Conservation (phyloP, 1,284 basidiomycete species). For the Irpex sp. region DNA sequence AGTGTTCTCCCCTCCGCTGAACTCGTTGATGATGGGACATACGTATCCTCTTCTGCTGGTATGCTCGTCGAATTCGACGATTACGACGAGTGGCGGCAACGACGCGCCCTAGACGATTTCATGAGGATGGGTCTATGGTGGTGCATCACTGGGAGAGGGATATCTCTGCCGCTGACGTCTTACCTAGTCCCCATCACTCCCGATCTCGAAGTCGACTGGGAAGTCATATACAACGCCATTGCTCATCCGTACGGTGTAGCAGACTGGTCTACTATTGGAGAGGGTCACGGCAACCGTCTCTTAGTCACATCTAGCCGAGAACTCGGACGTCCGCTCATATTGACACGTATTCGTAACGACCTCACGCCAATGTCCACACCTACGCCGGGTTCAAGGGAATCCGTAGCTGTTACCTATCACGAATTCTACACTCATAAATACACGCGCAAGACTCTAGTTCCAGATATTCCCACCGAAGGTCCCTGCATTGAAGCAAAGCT, state of each 20-base stretch:
- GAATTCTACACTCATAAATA: slow-evolving; percentile 58
- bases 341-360: slow-evolving; percentile 58
- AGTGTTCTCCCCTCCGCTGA: slow-evolving; percentile 47
- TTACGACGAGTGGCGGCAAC: slow-evolving; percentile 41
- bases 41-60: slow-evolving; percentile 36
- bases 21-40: slow-evolving; percentile 32
- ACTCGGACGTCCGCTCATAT: slow-evolving; percentile 49
- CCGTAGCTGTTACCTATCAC: slow-evolving; percentile 45
- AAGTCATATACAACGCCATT: slow-evolving; percentile 46
- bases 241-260: slow-evolving; percentile 43
- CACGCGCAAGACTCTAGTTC: slow-evolving; percentile 40
- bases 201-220: slow-evolving; percentile 49
- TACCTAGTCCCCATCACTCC: slow-evolving; percentile 60
- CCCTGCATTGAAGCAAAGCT: slow-evolving; percentile 53
- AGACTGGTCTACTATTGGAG: slow-evolving; percentile 52
- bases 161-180: slow-evolving; percentile 46
- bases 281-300: slow-evolving; percentile 41
- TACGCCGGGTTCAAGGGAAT: slow-evolving; percentile 44
- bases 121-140: slow-evolving; percentile 61
- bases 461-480: slow-evolving; percentile 47
- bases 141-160: slow-evolving; percentile 55
- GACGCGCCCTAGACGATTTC: slow-evolving; percentile 54
- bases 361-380: slow-evolving; percentile 59
- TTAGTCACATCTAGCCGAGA: slow-evolving; percentile 54
- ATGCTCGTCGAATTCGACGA: slow-evolving; percentile 37